Evolutionary conservation across 441 rosid genomes (phyloP).

Genomic region (Bruguiera hainesii): DNA sequence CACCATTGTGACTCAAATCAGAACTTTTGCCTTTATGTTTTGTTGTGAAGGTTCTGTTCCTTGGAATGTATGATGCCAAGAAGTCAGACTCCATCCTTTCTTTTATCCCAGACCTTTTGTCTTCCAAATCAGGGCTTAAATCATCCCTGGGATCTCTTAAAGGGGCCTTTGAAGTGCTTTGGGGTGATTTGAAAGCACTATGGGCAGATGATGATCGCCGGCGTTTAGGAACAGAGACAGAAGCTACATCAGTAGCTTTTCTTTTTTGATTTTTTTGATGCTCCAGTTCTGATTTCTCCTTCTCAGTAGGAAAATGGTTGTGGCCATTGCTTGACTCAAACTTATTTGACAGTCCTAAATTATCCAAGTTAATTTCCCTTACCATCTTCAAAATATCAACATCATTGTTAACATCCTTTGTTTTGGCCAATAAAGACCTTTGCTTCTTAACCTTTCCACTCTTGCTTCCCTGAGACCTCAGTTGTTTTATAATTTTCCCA

Average conservation of each 20-base stretch:
- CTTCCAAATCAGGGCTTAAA: conserved; percentile 39
- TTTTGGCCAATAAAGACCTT: conserved; percentile 42
- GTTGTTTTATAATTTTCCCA: conserved; percentile 66
- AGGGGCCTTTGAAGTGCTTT: conserved; percentile 35
- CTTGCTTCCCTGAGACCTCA: conserved; percentile 72
- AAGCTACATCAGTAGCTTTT: conserved; percentile 46
- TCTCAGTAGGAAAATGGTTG: conserved; percentile 44
- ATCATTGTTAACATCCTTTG: conserved; percentile 56
- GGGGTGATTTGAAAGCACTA: conserved; percentile 52
- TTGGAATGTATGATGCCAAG: conserved; percentile 40
- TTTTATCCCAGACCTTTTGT: conserved; percentile 29
- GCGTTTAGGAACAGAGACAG: conserved; percentile 68
- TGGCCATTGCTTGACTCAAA: conserved; percentile 89
- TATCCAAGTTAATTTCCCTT: conserved; percentile 86
- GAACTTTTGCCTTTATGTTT: conserved; percentile 45
- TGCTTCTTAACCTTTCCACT: conserved; percentile 52
- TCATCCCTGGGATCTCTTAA: conserved; percentile 35
- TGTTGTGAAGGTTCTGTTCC: conserved; percentile 37
- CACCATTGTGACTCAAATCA: conserved; percentile 37
- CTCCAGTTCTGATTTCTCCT: conserved; percentile 35
- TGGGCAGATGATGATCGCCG: conserved; percentile 65
- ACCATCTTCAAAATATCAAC: conserved; percentile 90
- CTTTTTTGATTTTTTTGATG: conserved; percentile 57
- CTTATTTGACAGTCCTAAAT: conserved; percentile 48
- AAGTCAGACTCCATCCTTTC: conserved; percentile 37